A percentile compares a stretch with the other conserved stretches of the same genome.
Conservation (phyloP, 169 alveolate genomes). For the Cryptosporidium sp. region DNA sequence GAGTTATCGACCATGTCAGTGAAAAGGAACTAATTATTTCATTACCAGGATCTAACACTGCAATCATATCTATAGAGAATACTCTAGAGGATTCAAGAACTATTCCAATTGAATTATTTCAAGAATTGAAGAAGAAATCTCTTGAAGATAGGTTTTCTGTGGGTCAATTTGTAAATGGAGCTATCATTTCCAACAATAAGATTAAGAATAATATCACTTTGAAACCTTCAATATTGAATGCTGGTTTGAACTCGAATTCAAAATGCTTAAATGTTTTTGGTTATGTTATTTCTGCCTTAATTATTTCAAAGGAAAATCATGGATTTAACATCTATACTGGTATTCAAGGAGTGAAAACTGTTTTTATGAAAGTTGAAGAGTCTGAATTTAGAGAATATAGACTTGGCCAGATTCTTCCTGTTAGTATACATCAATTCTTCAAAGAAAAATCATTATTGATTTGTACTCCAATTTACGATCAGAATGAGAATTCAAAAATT, state of each 20-base stretch:
- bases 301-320: constrained; percentile 53
- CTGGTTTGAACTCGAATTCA: constrained; percentile 52
- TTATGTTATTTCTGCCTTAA: constrained; percentile 33
- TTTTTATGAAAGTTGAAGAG: constrained; percentile 21
- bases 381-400: not conserved
- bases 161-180: constrained; percentile 48
- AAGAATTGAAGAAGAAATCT: not conserved
- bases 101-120: not conserved
- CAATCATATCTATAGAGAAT: constrained; percentile 27
- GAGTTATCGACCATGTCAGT: constrained; percentile 51
- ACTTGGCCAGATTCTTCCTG: constrained; percentile 43
- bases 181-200: constrained; percentile 43
- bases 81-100: constrained; percentile 26
- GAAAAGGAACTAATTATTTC: constrained; percentile 52
- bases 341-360: constrained; percentile 39
- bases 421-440: not conserved
- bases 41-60: constrained; percentile 57
- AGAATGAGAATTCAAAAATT: not conserved
- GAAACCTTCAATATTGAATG: constrained; percentile 66
- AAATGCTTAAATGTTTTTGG: constrained; percentile 36
- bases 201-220: constrained; percentile 29
- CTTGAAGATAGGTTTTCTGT: constrained; percentile 21
- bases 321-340: constrained; percentile 31
- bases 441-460: constrained; percentile 19
- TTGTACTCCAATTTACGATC: constrained; percentile 30